Evolutionary conservation across 495 filamentous ascomycete genomes (phyloP).

Genomic region (Penicillium macrosclerotiorum): DNA sequence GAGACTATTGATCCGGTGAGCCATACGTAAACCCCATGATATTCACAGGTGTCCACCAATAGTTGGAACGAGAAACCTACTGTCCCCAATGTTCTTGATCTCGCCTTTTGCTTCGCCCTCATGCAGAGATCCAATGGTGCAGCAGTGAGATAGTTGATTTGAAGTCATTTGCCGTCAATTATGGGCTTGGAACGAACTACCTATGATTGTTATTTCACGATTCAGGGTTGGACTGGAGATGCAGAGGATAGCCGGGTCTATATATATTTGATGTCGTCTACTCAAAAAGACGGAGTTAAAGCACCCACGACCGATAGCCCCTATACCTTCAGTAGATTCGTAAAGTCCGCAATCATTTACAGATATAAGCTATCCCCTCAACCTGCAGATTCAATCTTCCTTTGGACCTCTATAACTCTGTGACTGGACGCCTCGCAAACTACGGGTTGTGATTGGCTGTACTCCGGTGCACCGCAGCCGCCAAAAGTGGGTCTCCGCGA

Average conservation of each 20-base stretch:
- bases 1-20: conserved; percentile 6
- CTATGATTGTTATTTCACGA: too few relatives aligned
- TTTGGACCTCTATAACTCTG: too few relatives aligned
- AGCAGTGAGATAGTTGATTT: conserved; percentile 8
- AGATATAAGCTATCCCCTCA: background rate
- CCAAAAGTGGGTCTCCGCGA: conserved; percentile 15
- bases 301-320: too few relatives aligned
- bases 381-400: too few relatives aligned
- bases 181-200: too few relatives aligned
- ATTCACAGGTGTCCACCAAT: too few relatives aligned
- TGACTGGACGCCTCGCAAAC: conserved; percentile 3
- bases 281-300: too few relatives aligned
- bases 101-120: conserved; percentile 22
- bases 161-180: conserved; percentile 11
- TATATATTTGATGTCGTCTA: background rate
- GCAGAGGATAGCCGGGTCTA: background rate
- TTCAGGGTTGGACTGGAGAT: background rate
- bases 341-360: background rate
- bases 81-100: conserved; percentile 15
- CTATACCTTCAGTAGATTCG: background rate
- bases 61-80: too few relatives aligned
- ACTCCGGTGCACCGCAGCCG: background rate
- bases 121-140: conserved; percentile 16
- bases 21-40: background rate
- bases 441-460: conserved; percentile 17